Evolutionary conservation across 805 yeast genomes (phyloP), one percentile per base, ranked within the genome.

Genomic region (Cyberlindnera americana): DNA sequence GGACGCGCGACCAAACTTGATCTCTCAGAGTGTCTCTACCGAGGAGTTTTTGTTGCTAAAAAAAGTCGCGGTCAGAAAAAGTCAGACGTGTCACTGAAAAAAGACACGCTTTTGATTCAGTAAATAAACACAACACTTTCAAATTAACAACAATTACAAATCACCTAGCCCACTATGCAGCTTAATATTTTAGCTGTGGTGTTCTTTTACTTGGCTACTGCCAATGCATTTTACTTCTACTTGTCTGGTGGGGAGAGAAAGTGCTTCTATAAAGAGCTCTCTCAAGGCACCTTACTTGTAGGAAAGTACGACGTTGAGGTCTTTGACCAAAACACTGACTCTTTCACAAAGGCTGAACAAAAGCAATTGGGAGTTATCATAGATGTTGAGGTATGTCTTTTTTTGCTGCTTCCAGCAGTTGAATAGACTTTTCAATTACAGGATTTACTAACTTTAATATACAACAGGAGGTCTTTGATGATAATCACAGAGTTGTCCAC

Each of bases 401-500:
- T 11, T 17, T 19, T 6, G n/a, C n/a, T n/a, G n/a, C n/a, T n/a
- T n/a, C n/a, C n/a, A n/a, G n/a, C n/a, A n/a, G n/a, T n/a, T n/a
- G n/a, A n/a, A n/a, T n/a, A n/a, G n/a, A n/a, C n/a, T 22, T 14
- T 13, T 19, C 34, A 4, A 22, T 22, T 22, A 11, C 10, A 22
- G 8, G 24, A 8, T 22, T 8, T 34, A 43, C 44, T 46, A 37
- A 43, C 44, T 11, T 4, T 13, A 8, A 7, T 18, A 57, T 49
- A 6, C 54, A 6, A 56, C 34, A 50, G 56, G 86, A 80, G 57
- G 81, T 86, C 8, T 83, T 83, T 50, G 90, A 83, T 61, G 81
- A 81, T 60, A 77, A 83, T 62, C 86, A 83, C 57, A 67, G 83
- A 52, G 90, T 83, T 40, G 84, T 79, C 19, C 75, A 77, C 44